Evolutionary conservation across 805 yeast genomes (phyloP).

Genomic region (Candida nanaspora): DNA sequence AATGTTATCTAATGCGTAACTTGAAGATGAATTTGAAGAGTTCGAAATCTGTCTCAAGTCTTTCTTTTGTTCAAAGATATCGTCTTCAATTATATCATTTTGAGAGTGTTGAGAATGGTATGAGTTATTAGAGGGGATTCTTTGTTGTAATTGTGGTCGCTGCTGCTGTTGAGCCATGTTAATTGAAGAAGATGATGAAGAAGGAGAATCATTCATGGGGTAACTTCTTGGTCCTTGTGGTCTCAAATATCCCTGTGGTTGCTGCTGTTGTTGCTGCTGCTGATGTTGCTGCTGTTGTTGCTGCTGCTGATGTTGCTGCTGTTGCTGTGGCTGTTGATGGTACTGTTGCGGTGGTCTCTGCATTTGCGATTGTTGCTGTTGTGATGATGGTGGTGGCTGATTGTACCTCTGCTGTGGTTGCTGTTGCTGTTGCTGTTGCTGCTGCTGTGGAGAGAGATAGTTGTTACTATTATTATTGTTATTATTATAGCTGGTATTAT

Average conservation of each 20-base stretch:
- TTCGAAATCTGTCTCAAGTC: not conserved
- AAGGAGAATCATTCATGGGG: not conserved
- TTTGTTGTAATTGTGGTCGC: slow-evolving; percentile 1
- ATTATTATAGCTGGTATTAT: slow-evolving; percentile 1
- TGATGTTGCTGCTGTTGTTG: slow-evolving; percentile 1
- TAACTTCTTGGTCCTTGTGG: not conserved
- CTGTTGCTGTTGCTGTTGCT: slow-evolving; percentile 1
- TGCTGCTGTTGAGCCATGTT: too few relatives aligned
- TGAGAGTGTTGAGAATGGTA: not conserved
- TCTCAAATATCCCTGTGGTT: too few relatives aligned
- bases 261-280: slow-evolving; percentile 3
- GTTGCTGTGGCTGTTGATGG: slow-evolving; percentile 1
- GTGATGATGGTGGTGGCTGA: not conserved
- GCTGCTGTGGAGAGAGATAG: slow-evolving; percentile 1
- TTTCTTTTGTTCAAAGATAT: not conserved
- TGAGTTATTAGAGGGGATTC: not conserved
- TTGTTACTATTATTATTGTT: not conserved
- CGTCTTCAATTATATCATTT: not conserved
- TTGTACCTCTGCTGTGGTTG: not conserved
- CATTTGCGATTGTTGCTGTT: not conserved
- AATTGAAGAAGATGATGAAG: not conserved
- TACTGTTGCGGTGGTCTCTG: slow-evolving; percentile 3
- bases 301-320: slow-evolving; percentile 1
- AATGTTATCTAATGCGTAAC: not conserved
- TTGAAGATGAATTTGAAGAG: not conserved